Evolutionary conservation across 192 early-diverging fungal species (phyloP).

Genomic region (Backusella morwellensis): DNA sequence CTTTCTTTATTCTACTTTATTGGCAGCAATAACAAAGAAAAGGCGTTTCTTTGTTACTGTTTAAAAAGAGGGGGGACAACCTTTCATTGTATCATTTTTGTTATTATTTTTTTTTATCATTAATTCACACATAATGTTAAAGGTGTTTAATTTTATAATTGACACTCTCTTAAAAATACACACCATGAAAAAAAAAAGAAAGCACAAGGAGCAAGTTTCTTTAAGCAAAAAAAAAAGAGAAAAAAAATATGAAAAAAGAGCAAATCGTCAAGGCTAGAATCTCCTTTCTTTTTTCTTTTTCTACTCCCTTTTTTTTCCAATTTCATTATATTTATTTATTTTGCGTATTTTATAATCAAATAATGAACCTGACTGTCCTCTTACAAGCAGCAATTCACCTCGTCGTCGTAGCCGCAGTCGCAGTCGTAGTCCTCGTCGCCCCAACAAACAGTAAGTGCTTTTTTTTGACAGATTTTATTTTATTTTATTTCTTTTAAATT

Average conservation of each 20-base stretch:
- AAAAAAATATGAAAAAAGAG: not conserved
- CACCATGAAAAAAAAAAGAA: not conserved
- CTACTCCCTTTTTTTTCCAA: not conserved
- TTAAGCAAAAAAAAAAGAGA: not conserved
- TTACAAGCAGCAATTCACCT: conserved; percentile 20
- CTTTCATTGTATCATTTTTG: not conserved
- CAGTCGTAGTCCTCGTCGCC: conserved; percentile 21
- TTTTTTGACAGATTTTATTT: not conserved
- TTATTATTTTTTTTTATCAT: not conserved
- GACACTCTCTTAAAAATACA: not conserved
- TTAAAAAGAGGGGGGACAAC: not conserved
- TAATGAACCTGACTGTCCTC: not conserved
- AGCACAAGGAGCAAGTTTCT: not conserved
- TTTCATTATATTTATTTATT: not conserved
- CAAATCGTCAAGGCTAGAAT: not conserved
- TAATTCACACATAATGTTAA: not conserved
- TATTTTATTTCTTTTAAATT: conserved; percentile 1
- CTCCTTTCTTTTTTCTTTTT: not conserved
- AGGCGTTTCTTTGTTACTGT: not conserved
- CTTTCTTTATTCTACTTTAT: not conserved
- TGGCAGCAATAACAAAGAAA: not conserved
- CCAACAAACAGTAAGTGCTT: not conserved
- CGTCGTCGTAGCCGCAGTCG: conserved; percentile 18
- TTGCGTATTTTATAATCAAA: not conserved
- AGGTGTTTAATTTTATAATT: not conserved